A percentile compares a stretch with the other conserved stretches of the same genome.
phyloP scores from a whole-genome alignment of 1,139 yeast genomes.

The Sugiyamaella neomexicana region DNA sequence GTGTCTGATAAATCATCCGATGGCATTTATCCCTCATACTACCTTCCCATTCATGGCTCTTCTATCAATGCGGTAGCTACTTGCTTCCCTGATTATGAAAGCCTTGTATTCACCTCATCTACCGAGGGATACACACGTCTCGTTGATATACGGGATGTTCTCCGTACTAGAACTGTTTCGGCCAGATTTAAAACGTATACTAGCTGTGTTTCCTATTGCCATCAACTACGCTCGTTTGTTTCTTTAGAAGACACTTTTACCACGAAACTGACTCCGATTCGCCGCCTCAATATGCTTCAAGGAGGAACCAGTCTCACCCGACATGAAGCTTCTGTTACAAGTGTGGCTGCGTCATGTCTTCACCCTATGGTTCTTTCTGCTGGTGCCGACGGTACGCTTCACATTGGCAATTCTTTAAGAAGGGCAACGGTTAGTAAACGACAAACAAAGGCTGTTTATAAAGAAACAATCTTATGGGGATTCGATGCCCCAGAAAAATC shows the following conservation, averaged over 20 bases:
- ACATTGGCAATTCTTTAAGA: constrained; percentile 46
- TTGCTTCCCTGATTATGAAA: constrained; percentile 45
- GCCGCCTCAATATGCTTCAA: constrained; percentile 37
- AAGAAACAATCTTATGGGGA: constrained; percentile 34
- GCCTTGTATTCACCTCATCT: constrained; percentile 50
- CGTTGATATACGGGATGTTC: constrained; percentile 48
- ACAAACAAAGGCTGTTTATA: constrained; percentile 36
- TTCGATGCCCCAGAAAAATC: constrained; percentile 28
- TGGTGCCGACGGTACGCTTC: constrained; percentile 59
- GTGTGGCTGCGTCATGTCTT: constrained; percentile 44
- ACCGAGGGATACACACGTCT: constrained; percentile 48
- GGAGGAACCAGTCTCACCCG: constrained; percentile 42
- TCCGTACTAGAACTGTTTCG: constrained; percentile 41
- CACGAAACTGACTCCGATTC: constrained; percentile 42
- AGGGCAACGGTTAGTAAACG: constrained; percentile 46
- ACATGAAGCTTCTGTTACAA: constrained; percentile 44
- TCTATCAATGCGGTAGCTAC: constrained; percentile 50
- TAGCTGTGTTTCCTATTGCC: constrained; percentile 40
- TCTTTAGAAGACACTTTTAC: constrained; percentile 47
- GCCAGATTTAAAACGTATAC: constrained; percentile 42
- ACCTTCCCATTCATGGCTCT: constrained; percentile 50
- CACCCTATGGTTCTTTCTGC: constrained; percentile 69
- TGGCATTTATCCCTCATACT: constrained; percentile 49
- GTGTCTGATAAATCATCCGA: constrained; percentile 35
- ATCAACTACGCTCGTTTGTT: constrained; percentile 44